Conservation (phyloP, 306 rosid genomes). For the Luffa aegyptiaca region DNA sequence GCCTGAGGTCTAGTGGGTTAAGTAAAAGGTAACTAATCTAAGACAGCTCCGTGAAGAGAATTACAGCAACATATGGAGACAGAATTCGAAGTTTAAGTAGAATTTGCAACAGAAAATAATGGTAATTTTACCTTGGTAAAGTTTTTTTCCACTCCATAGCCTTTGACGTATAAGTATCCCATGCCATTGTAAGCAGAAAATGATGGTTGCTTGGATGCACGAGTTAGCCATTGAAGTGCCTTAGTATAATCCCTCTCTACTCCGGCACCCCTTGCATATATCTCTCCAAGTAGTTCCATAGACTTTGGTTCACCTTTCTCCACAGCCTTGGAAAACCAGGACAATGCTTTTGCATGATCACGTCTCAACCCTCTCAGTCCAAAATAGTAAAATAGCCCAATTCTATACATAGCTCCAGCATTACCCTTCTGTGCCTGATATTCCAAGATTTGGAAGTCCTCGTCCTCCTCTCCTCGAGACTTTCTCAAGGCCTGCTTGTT, state of each 20-base stretch:
- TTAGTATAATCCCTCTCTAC: constrained; percentile 84
- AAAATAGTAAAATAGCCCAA: constrained; percentile 93
- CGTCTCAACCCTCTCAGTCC: constrained; percentile 92
- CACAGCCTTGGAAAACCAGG: constrained; percentile 86
- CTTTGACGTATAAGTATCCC: constrained; percentile 89
- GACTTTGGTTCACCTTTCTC: constrained; percentile 91
- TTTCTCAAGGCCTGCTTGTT: constrained; percentile 84
- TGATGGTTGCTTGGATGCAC: constrained; percentile 69
- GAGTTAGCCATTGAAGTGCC: constrained; percentile 91
- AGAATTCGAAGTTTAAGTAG: neutral
- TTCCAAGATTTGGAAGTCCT: constrained; percentile 86
- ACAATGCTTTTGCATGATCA: constrained; percentile 72
- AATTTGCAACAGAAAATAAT: constrained; percentile 1
- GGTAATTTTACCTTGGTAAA: constrained; percentile 58
- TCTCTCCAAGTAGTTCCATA: constrained; percentile 93
- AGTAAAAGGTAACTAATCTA: neutral
- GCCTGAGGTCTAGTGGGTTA: neutral
- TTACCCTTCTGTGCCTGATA: constrained; percentile 94
- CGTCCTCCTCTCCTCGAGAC: constrained; percentile 89
- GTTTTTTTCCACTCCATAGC: constrained; percentile 83
- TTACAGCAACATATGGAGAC: neutral
- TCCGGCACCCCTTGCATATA: constrained; percentile 93
- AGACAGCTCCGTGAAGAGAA: neutral
- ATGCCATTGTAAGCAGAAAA: constrained; percentile 89
- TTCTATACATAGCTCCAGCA: constrained; percentile 86